Evolutionary conservation across 148 eudicot species (phyloP).

Genomic region (Vaccinium myrtillus): DNA sequence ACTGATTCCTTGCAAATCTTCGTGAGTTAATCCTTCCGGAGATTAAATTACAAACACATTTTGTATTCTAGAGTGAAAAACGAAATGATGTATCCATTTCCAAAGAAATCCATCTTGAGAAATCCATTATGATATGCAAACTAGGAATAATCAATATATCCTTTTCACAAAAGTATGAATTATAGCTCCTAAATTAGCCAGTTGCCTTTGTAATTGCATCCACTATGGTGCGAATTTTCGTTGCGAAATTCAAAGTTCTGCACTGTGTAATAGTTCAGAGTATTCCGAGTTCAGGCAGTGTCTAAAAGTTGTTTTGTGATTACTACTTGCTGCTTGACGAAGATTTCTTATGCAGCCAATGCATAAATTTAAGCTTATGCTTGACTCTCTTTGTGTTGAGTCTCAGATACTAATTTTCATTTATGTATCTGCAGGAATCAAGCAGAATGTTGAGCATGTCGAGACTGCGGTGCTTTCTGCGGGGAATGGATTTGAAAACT

Average conservation of each 20-base stretch:
- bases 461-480: conserved; percentile 55
- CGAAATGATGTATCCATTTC: not conserved
- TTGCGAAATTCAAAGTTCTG: not conserved
- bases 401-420: conserved; percentile 7
- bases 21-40: not conserved
- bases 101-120: not conserved
- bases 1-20: not conserved
- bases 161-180: not conserved
- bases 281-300: not conserved
- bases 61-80: not conserved
- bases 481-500: conserved; percentile 60
- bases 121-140: not conserved
- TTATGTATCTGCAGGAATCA: conserved; percentile 40
- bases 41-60: not conserved
- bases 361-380: not conserved
- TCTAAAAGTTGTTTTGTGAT: not conserved
- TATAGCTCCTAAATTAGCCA: not conserved
- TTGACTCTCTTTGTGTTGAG: not conserved
- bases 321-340: not conserved
- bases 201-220: not conserved
- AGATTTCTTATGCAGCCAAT: not conserved
- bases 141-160: not conserved
- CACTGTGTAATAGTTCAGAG: not conserved
- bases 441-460: conserved; percentile 37
- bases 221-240: not conserved